Evolutionary conservation across 2,329 filamentous ascomycete genomes (phyloP).

Genomic region (Diaporthe ampelina): DNA sequence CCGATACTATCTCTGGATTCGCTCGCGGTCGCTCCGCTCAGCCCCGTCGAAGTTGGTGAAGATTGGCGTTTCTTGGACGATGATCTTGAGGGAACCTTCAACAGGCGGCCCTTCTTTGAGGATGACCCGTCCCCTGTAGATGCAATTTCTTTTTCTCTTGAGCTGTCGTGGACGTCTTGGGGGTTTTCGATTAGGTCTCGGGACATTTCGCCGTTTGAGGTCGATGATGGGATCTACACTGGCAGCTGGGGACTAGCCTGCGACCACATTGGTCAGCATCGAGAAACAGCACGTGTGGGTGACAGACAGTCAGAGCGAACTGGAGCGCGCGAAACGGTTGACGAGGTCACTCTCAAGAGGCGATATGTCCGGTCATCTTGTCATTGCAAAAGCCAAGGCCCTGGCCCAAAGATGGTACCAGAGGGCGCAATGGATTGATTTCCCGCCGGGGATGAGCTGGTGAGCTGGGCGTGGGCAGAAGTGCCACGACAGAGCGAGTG

Average conservation of each 20-base stretch:
- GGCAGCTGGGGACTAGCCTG: slow-evolving; percentile 38
- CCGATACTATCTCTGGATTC: slow-evolving; percentile 74
- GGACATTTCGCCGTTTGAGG: slow-evolving; percentile 48
- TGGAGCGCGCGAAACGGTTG: slow-evolving; percentile 1
- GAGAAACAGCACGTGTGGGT: slow-evolving; percentile 3
- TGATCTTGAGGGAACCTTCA: slow-evolving; percentile 73
- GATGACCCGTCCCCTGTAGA: slow-evolving; percentile 57
- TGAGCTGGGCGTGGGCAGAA: not conserved
- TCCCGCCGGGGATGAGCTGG: not conserved
- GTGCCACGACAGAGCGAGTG: not conserved
- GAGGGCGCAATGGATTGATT: slow-evolving; percentile 13
- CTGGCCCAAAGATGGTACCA: slow-evolving; percentile 3
- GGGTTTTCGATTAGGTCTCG: slow-evolving; percentile 53
- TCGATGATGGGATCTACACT: slow-evolving; percentile 37
- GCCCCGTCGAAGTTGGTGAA: slow-evolving; percentile 70
- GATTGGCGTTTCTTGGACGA: slow-evolving; percentile 73
- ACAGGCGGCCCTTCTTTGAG: slow-evolving; percentile 65
- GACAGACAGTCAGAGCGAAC: not conserved
- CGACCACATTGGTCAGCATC: slow-evolving; percentile 38
- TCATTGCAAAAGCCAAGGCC: slow-evolving; percentile 23
- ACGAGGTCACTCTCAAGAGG: not conserved
- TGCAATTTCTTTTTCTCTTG: slow-evolving; percentile 59
- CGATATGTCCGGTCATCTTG: not conserved
- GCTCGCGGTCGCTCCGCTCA: slow-evolving; percentile 72
- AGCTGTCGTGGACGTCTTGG: slow-evolving; percentile 54